Base-by-base conservation (phyloP, 306 rosid genomes). In the Ceratonia siliqua region DNA sequence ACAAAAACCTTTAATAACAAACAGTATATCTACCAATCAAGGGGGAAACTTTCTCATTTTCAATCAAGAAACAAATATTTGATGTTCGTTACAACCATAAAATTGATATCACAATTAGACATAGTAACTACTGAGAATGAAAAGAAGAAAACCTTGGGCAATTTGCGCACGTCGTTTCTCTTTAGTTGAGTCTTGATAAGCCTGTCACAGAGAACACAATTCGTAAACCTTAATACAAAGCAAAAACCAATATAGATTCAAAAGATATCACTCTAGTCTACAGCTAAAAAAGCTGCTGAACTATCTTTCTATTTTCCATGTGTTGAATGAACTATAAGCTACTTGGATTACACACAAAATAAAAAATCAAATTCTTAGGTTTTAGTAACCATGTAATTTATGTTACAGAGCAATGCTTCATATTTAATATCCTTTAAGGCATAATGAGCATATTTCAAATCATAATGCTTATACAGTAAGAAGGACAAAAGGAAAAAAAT, bases 111-210 rank as follows among this genome's bases (percentile, higher is more conserved):
- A 43, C 55, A 68, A 62, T 65, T 36, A 65, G 56, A 52, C 21
- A 24, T 30, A 70, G 52, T 27, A 50, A 52, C 28, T 55, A 54
- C 17, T 22, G 20, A 43, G 38, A 46, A 62, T 75, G 30, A 27
- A 25, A 70, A 42, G 69, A 49, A 42, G 48, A 70, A 82, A 82
- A 94, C 98, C 98, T 89, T 95, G 99, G 75, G 96, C 90, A 81
- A 95, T 92, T 79, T 82, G 96, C 0, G 89, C 85, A 70, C 99
- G 99, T 9, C 97, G 92, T 78, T 82, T 95, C 87, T 95, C 99
- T 78, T 95, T 95, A 14, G 99, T 87, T 58, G 99, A 92, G 7
- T 95, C 98, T 89, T 87, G 98, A 80, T 95, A 92, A 74, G 98
- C 98, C 99, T 94, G 88, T 74, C 79, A 78, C 10, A 70, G 5